phyloP scores from a whole-genome alignment of 495 filamentous ascomycete species.

The Cercophora scortea region DNA sequence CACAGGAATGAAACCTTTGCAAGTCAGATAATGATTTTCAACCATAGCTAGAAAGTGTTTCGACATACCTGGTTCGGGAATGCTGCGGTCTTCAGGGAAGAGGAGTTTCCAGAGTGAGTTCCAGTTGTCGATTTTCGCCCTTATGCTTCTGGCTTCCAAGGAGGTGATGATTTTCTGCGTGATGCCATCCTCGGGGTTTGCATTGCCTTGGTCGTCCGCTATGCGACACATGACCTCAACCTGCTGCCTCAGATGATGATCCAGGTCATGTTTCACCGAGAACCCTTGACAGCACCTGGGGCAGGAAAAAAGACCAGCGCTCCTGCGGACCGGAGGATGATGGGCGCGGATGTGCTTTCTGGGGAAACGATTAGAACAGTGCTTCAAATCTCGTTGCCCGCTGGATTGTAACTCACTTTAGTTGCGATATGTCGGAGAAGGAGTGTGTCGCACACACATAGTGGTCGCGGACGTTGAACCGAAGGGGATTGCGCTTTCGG shows the following conservation, averaged over 20 bases:
- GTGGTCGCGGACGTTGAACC: constrained; percentile 28
- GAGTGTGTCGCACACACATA: constrained; percentile 18
- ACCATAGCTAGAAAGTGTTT: background rate
- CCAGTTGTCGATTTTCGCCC: constrained; percentile 22
- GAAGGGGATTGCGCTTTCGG: constrained; percentile 29
- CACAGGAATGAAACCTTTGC: constrained; percentile 20
- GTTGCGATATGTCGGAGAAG: constrained; percentile 17
- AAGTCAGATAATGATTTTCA: background rate
- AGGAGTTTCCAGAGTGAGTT: constrained; percentile 14
- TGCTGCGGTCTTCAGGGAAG: constrained; percentile 11
- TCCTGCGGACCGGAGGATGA: constrained; percentile 16
- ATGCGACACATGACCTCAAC: constrained; percentile 18
- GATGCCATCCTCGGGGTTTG: constrained; percentile 25
- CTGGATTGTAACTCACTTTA: constrained; percentile 30
- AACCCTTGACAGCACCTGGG: constrained; percentile 16
- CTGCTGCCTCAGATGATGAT: constrained; percentile 6
- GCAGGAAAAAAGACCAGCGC: constrained; percentile 7
- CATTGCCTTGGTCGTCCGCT: constrained; percentile 1
- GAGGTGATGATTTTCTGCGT: constrained; percentile 6
- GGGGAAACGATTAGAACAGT: constrained; percentile 20
- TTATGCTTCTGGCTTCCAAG: constrained; percentile 19
- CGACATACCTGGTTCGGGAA: constrained; percentile 19
- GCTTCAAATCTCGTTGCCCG: constrained; percentile 28
- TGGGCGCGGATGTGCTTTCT: constrained; percentile 26
- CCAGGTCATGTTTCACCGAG: constrained; percentile 6